Evolutionary conservation across 164 flowering plant species (phyloP).

Genomic region (Dillenia turbinata): DNA sequence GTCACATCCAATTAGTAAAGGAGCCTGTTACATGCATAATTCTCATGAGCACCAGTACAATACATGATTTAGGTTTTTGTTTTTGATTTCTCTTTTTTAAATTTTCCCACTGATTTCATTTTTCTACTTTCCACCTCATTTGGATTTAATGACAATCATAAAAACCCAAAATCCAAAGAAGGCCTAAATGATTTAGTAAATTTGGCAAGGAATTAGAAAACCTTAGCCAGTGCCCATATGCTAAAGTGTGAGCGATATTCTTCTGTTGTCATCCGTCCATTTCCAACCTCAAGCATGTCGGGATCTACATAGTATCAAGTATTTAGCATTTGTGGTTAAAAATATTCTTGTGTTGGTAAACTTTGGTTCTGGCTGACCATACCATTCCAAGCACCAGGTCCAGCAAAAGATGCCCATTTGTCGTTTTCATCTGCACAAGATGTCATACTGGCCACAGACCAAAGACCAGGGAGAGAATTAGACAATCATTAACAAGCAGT

Average conservation of each 20-base stretch:
- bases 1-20: slow-evolving; percentile 75
- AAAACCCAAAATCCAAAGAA: no score
- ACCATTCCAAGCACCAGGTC: slow-evolving; percentile 91
- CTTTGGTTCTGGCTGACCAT: neutral
- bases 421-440: slow-evolving; percentile 58
- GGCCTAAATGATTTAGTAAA: neutral
- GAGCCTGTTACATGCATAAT: slow-evolving; percentile 44
- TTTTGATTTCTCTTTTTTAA: no score
- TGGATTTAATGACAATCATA: no score
- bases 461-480: neutral
- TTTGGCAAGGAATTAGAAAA: slow-evolving; percentile 8
- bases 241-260: slow-evolving; percentile 86
- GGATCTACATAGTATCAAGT: slow-evolving; percentile 43
- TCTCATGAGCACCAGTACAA: no score
- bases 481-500: neutral
- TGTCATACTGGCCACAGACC: slow-evolving; percentile 38
- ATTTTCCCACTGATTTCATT: no score
- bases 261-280: slow-evolving; percentile 71
- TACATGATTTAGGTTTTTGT: no score
- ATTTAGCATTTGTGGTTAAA: no score
- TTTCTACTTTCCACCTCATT: no score
- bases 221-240: slow-evolving; percentile 86
- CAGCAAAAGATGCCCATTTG: slow-evolving; percentile 68
- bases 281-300: slow-evolving; percentile 93
- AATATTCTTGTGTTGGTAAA: no score